Percentiles rank a stretch among this genome's conserved stretches.
phyloP scores from a whole-genome alignment of 169 alveolate genomes.

The Eimeria falciformis region DNA sequence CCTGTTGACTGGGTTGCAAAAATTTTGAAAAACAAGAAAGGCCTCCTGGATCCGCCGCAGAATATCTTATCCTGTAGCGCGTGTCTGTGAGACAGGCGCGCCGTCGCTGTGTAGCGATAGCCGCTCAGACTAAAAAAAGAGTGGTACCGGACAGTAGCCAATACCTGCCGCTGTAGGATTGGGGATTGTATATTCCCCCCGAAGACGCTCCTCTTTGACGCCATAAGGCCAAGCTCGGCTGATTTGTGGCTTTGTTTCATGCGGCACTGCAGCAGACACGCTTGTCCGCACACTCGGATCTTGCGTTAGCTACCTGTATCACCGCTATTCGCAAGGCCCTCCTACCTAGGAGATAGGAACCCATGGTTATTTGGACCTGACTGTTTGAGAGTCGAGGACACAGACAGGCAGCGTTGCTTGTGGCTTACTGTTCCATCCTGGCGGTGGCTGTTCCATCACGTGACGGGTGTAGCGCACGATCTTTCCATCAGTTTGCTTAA shows the following conservation, averaged over 20 bases:
- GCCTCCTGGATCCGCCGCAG: too few relatives aligned
- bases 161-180: slow-evolving; percentile 89
- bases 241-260: slow-evolving; percentile 59
- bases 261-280: slow-evolving; percentile 63
- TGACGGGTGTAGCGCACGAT: slow-evolving; percentile 87
- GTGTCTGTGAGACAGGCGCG: too few relatives aligned
- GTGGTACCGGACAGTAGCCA: slow-evolving; percentile 89
- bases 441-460: slow-evolving; percentile 90
- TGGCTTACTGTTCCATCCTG: slow-evolving; percentile 81
- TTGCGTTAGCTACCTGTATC: too few relatives aligned
- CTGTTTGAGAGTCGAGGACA: too few relatives aligned
- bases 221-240: slow-evolving; percentile 85
- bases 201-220: slow-evolving; percentile 83
- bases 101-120: too few relatives aligned
- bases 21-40: too few relatives aligned
- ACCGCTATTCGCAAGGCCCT: too few relatives aligned
- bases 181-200: slow-evolving; percentile 85
- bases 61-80: too few relatives aligned
- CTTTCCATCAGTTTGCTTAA: slow-evolving; percentile 71
- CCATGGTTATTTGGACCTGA: too few relatives aligned
- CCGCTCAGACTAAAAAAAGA: slow-evolving; percentile 77
- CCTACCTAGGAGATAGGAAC: too few relatives aligned
- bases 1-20: too few relatives aligned
- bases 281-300: background rate
- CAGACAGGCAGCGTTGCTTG: too few relatives aligned